Evolutionary conservation across 345 rosid genomes (phyloP), one percentile per base, ranked within the genome.

Genomic region (Heritiera littoralis): DNA sequence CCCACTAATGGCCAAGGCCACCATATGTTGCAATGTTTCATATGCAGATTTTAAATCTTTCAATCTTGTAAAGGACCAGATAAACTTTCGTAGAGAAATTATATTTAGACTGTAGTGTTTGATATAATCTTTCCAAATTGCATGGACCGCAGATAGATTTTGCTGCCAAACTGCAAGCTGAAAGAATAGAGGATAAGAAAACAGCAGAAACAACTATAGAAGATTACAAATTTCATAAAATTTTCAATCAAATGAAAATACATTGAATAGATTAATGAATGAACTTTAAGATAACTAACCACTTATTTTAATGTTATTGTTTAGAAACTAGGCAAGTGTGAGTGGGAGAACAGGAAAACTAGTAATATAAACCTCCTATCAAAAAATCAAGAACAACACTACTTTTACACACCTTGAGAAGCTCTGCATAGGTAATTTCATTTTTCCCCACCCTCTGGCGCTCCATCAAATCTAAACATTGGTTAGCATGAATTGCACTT

Each of bases 401-500:
- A 64, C 18, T 17, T 59, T 51, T 49, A 82, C 90, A 80, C 77
- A 93, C 98, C 94, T 93, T 86, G 71, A 93, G 98, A 82, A 93
- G 96, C 80, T 85, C 88, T 40, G 75, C 41, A 81, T 93, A 92
- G 60, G 99, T 95, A 75, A 64, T 80, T 81, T 89, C 95, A 79
- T 91, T 86, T 91, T 88, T 95, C 77, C 94, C 98, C 23, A 88
- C 86, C 86, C 80, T 82, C 79, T 77, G 80, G 3, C 18, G 82
- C 77, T 90, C 97, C 99, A 95, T 95, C 85, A 88, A 84, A 76
- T 93, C 96, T 88, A 95, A 88, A 83, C 98, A 95, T 72, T 81
- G 88, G 85, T 86, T 82, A 64, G 86, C 90, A 75, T 87, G 86
- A 58, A 54, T 67, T 23, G 74, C 54, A 58, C 80, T 88, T 76